Percentiles rank a stretch among this genome's conserved stretches.
Evolutionary conservation across 495 filamentous ascomycete genomes (phyloP).

Genomic region (Apiosordaria backusii): DNA sequence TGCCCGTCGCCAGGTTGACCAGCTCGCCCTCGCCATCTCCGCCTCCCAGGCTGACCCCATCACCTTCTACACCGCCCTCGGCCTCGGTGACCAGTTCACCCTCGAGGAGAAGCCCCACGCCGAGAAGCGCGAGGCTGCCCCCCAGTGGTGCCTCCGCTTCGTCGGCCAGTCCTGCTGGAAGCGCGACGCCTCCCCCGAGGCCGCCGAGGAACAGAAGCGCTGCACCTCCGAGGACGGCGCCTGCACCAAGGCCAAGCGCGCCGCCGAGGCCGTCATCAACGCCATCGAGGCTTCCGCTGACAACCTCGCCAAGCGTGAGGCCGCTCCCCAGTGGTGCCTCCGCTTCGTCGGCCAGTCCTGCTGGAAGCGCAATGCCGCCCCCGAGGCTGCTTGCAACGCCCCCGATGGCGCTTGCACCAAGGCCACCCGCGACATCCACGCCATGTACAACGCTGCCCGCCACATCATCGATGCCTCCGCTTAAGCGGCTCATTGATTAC

Average conservation of each 20-base stretch:
- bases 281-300: constrained; percentile 7
- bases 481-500: not conserved
- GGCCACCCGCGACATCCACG: constrained; percentile 36
- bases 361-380: constrained; percentile 31
- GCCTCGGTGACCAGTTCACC: constrained; percentile 11
- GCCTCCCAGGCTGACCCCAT: constrained; percentile 26
- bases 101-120: constrained; percentile 4
- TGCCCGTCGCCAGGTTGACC: constrained; percentile 29
- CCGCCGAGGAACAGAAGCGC: not conserved
- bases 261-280: constrained; percentile 24
- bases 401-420: constrained; percentile 32
- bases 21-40: constrained; percentile 31
- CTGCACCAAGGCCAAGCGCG: constrained; percentile 32
- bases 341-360: constrained; percentile 13
- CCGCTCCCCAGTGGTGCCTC: constrained; percentile 15
- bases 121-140: constrained; percentile 29
- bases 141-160: constrained; percentile 24
- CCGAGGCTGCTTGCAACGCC: constrained; percentile 28
- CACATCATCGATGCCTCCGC: constrained; percentile 29
- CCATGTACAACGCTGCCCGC: constrained; percentile 33
- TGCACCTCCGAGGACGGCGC: constrained; percentile 29
- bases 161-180: constrained; percentile 37
- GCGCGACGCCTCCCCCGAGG: constrained; percentile 10
- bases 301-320: constrained; percentile 25
- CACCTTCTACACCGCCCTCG: constrained; percentile 27